phyloP scores from a whole-genome alignment of 2,329 filamentous ascomycete species.

The Talaromyces sp. region DNA sequence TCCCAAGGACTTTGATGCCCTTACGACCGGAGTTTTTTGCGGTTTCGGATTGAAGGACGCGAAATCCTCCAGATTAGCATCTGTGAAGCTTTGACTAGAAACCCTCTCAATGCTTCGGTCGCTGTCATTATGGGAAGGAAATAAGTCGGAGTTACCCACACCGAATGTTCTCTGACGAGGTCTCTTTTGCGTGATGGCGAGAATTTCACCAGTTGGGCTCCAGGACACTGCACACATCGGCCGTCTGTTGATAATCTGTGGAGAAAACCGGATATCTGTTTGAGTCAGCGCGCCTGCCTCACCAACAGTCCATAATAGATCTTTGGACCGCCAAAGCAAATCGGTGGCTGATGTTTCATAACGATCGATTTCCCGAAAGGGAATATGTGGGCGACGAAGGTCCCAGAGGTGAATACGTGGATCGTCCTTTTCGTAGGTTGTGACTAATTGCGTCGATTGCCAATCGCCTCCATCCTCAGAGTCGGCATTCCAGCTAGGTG shows the following conservation, averaged over 20 bases:
- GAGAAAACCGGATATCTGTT: constrained; percentile 55
- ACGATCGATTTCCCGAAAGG: constrained; percentile 56
- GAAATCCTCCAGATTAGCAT: constrained; percentile 22
- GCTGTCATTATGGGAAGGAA: constrained; percentile 37
- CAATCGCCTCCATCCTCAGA: constrained; percentile 48
- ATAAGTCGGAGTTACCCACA: constrained; percentile 35
- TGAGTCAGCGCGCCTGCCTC: constrained; percentile 58
- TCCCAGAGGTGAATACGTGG: constrained; percentile 61
- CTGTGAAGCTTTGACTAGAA: constrained; percentile 48
- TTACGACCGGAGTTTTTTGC: constrained; percentile 40
- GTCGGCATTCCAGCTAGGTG: constrained; percentile 52
- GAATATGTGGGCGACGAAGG: constrained; percentile 56
- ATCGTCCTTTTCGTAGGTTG: constrained; percentile 58
- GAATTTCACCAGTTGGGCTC: constrained; percentile 53
- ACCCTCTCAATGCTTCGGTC: constrained; percentile 43
- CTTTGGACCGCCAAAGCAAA: constrained; percentile 59
- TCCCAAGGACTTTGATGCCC: constrained; percentile 48
- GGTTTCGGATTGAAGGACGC: constrained; percentile 38
- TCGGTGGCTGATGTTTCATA: constrained; percentile 53
- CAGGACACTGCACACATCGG: constrained; percentile 53
- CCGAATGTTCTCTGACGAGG: constrained; percentile 37
- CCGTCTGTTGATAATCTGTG: constrained; percentile 54
- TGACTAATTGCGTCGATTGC: constrained; percentile 58
- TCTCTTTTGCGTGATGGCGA: constrained; percentile 50
- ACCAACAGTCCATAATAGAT: constrained; percentile 60